phyloP scores from a whole-genome alignment of 148 eudicot genomes.

The Vaccinium corymbosum region DNA sequence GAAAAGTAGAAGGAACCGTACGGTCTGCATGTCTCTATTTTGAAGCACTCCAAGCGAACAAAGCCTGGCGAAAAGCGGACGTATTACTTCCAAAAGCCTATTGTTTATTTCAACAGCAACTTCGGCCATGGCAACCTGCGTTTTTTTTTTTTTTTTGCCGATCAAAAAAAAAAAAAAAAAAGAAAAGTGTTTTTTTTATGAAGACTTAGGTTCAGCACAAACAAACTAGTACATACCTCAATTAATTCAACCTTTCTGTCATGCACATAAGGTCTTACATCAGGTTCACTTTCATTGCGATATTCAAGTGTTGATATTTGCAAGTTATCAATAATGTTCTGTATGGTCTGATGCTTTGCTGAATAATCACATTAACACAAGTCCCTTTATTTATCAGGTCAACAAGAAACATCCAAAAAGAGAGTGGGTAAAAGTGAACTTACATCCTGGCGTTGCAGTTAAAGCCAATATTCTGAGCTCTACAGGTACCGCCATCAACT shows the following conservation, averaged over 20 bases:
- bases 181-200: neutral
- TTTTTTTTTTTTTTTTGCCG: too few species aligned
- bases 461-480: constrained; percentile 86
- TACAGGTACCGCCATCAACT: constrained; percentile 74
- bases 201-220: constrained; percentile 7
- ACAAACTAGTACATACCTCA: constrained; percentile 46
- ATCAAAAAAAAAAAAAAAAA: too few species aligned
- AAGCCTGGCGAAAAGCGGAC: constrained; percentile 62
- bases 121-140: constrained; percentile 80
- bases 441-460: constrained; percentile 96
- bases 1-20: constrained; percentile 25
- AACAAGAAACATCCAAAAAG: neutral
- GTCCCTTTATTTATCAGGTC: constrained; percentile 6
- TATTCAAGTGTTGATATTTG: constrained; percentile 88
- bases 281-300: constrained; percentile 77
- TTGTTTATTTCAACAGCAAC: constrained; percentile 59
- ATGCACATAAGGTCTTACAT: constrained; percentile 83
- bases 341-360: constrained; percentile 81
- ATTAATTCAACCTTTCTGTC: constrained; percentile 71
- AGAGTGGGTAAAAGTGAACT: constrained; percentile 29
- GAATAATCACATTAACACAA: constrained; percentile 18
- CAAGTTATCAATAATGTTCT: constrained; percentile 77
- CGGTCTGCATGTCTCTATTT: constrained; percentile 78
- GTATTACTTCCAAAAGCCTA: constrained; percentile 57
- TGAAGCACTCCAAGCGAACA: constrained; percentile 52